These are phyloP conservation scores for Hypomyces rosellus DNA, from an alignment of 2,329 filamentous ascomycete genomes.

Conservation along the genomic window DNA sequence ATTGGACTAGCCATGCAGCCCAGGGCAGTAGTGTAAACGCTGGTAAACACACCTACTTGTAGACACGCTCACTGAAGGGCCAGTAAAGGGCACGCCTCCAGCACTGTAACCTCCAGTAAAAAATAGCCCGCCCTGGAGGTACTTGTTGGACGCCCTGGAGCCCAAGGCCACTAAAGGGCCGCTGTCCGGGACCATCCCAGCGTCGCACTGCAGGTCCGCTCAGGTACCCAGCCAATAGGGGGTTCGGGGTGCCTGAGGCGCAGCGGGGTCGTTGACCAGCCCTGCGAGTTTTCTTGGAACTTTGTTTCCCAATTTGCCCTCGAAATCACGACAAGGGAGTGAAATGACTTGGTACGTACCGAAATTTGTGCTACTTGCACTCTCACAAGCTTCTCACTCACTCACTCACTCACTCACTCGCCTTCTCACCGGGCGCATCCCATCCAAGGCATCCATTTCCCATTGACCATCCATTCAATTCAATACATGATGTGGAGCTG, in stretches of 20 bases:
- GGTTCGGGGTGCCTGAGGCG: conserved; percentile 19
- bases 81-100: too few species aligned
- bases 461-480: too few species aligned
- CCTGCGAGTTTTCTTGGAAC: not conserved
- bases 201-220: conserved; percentile 15
- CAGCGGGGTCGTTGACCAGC: not conserved
- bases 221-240: conserved; percentile 27
- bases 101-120: too few species aligned
- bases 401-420: too few species aligned
- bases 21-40: too few species aligned
- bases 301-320: conserved; percentile 5
- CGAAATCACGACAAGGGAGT: not conserved
- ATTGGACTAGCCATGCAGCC: conserved; percentile 14
- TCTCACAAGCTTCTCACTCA: too few species aligned
- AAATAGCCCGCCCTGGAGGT: too few species aligned
- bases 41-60: too few species aligned
- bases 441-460: too few species aligned
- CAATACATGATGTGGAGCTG: not conserved
- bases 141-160: too few species aligned
- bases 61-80: too few species aligned
- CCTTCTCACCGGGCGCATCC: too few species aligned
- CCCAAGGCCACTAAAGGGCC: conserved; percentile 7
- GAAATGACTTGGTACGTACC: not conserved
- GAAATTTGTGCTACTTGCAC: not conserved
- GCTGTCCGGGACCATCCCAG: conserved; percentile 6